Evolutionary conservation across 2,329 filamentous ascomycete species (phyloP), one percentile per base, ranked within the genome.

Genomic region (Zalaria obscura): DNA sequence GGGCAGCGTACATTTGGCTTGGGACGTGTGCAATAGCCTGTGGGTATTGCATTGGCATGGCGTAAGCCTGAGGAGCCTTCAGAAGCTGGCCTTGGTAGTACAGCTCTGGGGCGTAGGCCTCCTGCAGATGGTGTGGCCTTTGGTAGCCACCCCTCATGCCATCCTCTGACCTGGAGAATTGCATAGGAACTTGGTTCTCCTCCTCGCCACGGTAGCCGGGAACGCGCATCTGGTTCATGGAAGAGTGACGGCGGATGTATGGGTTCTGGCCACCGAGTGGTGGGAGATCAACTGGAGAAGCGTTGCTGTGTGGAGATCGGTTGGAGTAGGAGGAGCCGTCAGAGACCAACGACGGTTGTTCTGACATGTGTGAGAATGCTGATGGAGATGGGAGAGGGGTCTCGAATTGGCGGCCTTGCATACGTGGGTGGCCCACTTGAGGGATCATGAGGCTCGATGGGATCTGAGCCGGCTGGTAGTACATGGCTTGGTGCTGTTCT

Each of bases 281-380:
- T 36, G 58, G 57, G 29, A 67, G 60, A 47, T 69, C 65, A n/a
- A 67, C 60, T 10, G 61, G 63, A 3, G 65, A 68, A n/a, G 60
- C 57, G 26, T 61, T 61, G 41, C 62, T 59, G 40, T 62, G 60
- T 25, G 66, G 66, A 37, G 66, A 69, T 38, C 66, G 59, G 3
- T 53, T 51, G 26, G 65, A 63, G 46, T 65, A 60, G 26, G 66
- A 68, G 18, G 65, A 67, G 38, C 56, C 62, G 56, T 91, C 84
- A 0, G 83, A 86, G 39, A 83, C 69, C 47, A 85, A 68, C 1
- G 80, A 83, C 5, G 80, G 80, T 4, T 78, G 75, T 36, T 81
- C 78, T 2, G 80, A 83, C 33, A 72, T 68, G 40, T 79, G 75
- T 2, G 76, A 80, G 49, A 69, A 74, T 40, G 73, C 69, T 10